Base-by-base conservation (phyloP, 805 yeast genomes). In the Cyberlindnera misumaiensis region DNA sequence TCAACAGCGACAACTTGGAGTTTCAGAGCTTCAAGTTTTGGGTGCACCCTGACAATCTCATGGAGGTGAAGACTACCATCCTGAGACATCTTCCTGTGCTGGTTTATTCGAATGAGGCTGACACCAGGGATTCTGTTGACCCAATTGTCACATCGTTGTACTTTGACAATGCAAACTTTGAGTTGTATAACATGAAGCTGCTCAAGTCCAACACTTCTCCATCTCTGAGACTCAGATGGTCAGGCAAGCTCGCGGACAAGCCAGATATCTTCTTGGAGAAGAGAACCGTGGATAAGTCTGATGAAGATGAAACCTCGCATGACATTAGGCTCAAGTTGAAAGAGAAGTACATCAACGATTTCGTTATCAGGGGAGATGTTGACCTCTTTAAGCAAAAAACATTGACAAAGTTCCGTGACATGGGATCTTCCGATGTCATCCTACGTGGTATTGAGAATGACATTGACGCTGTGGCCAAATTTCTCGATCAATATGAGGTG, bases 41-140 rank as follows among this genome's bases (percentile, higher is more conserved):
- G 98, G 73, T 93, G 32, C 97, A 90, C 59, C 89, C 90, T n/a
- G 98, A 93, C 51, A 84, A 87, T 58, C 59, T 93, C 58, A 89
- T 90, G 96, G 97, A 90, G 64, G 96, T 89, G 40, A 90, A 90
- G 66, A 87, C 97, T n/a, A 79, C 88, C 43, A 85, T 90, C 48
- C 73, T 90, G 57, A 82, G 97, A 59, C 95, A 87, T 53, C 73
- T 90, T 48, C 98, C 98, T 2, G 95, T 89, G 5, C 71, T 90
- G 45, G 83, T 90, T 34, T 93, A 88, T 29, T 53, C 63, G 4
- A 59, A 61, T 4, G 73, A 71, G 41, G 75, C 72, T 30, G 64
- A 63, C 12, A 42, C 48, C 9, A 70, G 61, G 38, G 72, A 64
- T 39, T 53, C 68, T 11, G 62, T 72, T 18, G 97, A 89, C 53